phyloP scores from a whole-genome alignment of 106 monocot genomes.

The Allium sativum region DNA sequence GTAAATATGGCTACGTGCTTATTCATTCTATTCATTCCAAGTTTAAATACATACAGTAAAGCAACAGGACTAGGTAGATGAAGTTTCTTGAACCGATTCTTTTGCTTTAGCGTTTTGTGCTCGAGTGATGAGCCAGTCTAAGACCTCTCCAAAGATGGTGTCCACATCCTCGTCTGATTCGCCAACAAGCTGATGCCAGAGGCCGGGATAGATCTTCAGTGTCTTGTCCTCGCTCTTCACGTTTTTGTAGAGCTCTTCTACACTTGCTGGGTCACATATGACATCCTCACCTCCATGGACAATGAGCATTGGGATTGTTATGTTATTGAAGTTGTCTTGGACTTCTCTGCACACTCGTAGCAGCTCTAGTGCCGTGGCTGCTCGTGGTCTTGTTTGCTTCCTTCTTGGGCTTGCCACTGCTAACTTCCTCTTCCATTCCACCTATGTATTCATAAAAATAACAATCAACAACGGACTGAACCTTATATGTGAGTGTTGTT shows the following conservation, averaged over 20 bases:
- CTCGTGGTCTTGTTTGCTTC: slow-evolving; percentile 31
- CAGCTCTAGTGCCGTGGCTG: slow-evolving; percentile 82
- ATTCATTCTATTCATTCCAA: no score
- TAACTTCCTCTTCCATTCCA: slow-evolving; percentile 82
- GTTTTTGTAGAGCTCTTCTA: slow-evolving; percentile 64
- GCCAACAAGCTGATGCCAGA: slow-evolving; percentile 91
- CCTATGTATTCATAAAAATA: neutral
- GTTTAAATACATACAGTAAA: no score
- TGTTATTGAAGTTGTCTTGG: slow-evolving; percentile 71
- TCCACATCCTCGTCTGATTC: slow-evolving; percentile 82
- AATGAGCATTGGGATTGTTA: slow-evolving; percentile 67
- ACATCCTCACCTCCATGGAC: slow-evolving; percentile 66
- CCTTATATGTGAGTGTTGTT: no score
- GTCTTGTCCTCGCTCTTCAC: slow-evolving; percentile 80
- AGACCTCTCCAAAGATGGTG: slow-evolving; percentile 59
- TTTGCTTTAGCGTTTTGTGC: neutral
- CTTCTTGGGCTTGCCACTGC: slow-evolving; percentile 65
- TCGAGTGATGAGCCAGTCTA: slow-evolving; percentile 46
- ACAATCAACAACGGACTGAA: no score
- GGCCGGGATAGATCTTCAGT: slow-evolving; percentile 48
- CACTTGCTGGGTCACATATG: slow-evolving; percentile 68
- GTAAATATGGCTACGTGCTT: no score
- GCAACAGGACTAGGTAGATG: no score
- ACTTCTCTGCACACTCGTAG: slow-evolving; percentile 65
- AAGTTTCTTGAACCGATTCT: no score